Evolutionary conservation across 2,329 filamentous ascomycete genomes (phyloP), one percentile per base, ranked within the genome.

Genomic region (Exophiala sp.): DNA sequence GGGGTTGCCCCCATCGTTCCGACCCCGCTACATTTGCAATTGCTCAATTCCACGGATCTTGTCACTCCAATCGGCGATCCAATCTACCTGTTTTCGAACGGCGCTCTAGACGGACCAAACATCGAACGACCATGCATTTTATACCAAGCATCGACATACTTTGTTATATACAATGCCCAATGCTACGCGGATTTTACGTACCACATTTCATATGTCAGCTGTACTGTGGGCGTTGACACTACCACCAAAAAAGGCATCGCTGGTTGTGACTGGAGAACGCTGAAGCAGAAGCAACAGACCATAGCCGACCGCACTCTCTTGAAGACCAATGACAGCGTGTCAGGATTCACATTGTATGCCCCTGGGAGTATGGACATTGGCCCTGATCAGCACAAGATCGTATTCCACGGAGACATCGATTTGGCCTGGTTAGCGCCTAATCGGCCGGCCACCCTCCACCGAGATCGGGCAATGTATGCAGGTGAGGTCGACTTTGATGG

Each of bases 1-100:
- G 43, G 47, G n/a, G 45, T 51, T 5, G 21, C 11, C 29, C 79
- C 77, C 55, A 52, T 67, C 12, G 59, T 62, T 2, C 69, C 70
- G 0, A 55, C 67, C 3, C 55, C 55, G 18, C 42, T 54, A n/a
- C 36, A 50, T 44, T 48, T 55, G 16, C 50, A 54, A 34, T 14
- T 48, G 40, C 38, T 58, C 42, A 44, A 54, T n/a, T n/a, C 38
- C 7, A 41, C 32, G 34, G 52, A 58, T 45, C 47, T 55, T 12
- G 39, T 40, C 47, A 54, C 51, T 9, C 52, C 52, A 10, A 32
- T 58, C 29, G 52, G 55, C 36, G 35, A 48, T 32, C 47, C 51
- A 14, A 43, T 58, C 29, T 54, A 48, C 42, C 38, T 58, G 8
- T 46, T 58, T 47, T 51, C 51, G 10, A 58, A 58, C 41, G 32